Evolutionary conservation across 2,329 filamentous ascomycete species (phyloP).

Genomic region (Balansia obtecta): DNA sequence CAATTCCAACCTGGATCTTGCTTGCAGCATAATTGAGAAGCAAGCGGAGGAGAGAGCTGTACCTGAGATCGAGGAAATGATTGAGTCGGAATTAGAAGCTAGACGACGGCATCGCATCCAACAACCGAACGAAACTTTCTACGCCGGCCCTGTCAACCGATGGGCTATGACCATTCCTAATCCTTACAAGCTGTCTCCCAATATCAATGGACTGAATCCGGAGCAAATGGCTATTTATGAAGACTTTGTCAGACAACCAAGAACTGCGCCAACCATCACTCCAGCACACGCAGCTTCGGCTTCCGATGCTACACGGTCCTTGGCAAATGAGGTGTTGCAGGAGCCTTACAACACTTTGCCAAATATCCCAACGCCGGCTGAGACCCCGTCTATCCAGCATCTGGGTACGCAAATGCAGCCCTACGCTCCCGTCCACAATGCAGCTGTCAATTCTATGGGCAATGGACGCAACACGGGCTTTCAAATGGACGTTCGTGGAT

Average conservation of each 20-base stretch:
- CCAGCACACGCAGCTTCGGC: conserved; percentile 42
- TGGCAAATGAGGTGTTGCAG: conserved; percentile 52
- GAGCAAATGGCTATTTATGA: conserved; percentile 96
- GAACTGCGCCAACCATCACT: conserved; percentile 44
- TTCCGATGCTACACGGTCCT: conserved; percentile 47
- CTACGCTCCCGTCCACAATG: conserved; percentile 41
- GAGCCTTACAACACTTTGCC: conserved; percentile 48
- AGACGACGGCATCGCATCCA: conserved; percentile 64
- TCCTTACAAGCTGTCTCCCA: conserved; percentile 76
- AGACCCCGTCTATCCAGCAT: conserved; percentile 44
- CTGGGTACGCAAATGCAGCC: conserved; percentile 39
- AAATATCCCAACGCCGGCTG: conserved; percentile 44
- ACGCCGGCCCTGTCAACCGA: conserved; percentile 68
- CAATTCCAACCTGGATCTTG: conserved; percentile 90
- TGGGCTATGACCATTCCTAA: conserved; percentile 93
- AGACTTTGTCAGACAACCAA: conserved; percentile 81
- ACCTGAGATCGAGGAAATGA: conserved; percentile 88
- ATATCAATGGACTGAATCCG: conserved; percentile 59
- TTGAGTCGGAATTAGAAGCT: conserved; percentile 66
- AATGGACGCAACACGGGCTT: conserved; percentile 38
- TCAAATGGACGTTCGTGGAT: conserved; percentile 37
- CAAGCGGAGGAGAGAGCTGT: conserved; percentile 88
- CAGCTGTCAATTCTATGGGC: conserved; percentile 20
- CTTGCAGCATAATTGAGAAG: conserved; percentile 88
- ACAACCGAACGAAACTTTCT: conserved; percentile 72